These are phyloP conservation scores for Plasmodium adleri DNA, from an alignment of 169 alveolate genomes.

Conservation along the genomic window DNA sequence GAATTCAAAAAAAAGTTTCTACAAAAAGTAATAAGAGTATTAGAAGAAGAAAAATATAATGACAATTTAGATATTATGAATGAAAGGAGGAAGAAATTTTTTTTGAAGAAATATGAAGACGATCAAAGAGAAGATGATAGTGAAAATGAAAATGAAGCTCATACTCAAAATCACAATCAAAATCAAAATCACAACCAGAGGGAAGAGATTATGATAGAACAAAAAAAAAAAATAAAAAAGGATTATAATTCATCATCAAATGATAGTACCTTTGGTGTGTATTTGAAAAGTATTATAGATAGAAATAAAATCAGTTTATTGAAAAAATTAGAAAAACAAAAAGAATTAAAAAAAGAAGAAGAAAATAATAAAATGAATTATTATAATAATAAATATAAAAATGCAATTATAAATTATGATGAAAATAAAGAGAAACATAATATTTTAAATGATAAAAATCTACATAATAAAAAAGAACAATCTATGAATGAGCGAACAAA, in stretches of 20 bases:
- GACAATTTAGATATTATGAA: not conserved
- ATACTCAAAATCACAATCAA: not conserved
- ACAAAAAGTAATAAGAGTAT: constrained; percentile 21
- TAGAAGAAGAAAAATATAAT: constrained; percentile 26
- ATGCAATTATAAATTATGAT: no score
- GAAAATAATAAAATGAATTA: not conserved
- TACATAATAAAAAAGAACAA: no score
- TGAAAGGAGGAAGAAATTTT: no score
- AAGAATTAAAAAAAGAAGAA: not conserved
- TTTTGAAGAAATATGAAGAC: not conserved
- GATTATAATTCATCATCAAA: not conserved
- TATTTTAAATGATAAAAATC: no score
- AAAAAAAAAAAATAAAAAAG: not conserved
- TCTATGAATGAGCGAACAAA: no score
- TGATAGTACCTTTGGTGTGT: constrained; percentile 26
- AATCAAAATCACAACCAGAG: not conserved
- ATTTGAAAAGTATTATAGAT: constrained; percentile 22
- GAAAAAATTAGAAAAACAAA: constrained; percentile 34
- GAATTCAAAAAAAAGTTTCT: constrained; percentile 58
- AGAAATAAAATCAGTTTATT: constrained; percentile 31
- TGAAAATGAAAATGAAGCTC: constrained; percentile 4
- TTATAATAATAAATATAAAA: not conserved
- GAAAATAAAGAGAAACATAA: no score
- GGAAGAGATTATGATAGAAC: not conserved
- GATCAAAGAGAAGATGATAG: constrained; percentile 13